Conservation (phyloP, 1,284 basidiomycete species). For the Ceratobasidium sp. region DNA sequence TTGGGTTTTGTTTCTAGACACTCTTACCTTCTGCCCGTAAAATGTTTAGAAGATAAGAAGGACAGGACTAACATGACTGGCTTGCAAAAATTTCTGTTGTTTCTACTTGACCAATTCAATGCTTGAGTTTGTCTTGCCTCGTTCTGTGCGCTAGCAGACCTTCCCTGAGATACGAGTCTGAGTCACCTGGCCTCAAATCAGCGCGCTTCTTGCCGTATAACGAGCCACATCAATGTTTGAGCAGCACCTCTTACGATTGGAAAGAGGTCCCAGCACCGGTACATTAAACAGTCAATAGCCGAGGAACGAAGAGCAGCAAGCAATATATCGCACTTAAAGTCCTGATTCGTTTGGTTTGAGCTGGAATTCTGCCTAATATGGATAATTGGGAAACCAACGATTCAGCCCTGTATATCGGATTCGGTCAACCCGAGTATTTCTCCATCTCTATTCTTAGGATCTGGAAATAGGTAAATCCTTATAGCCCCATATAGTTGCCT, state of each 20-base stretch:
- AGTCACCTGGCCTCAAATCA: neutral
- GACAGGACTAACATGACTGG: conserved; percentile 28
- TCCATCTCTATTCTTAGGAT: too few species aligned
- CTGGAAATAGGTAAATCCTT: too few species aligned
- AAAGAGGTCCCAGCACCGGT: conserved; percentile 1
- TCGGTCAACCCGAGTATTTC: too few species aligned
- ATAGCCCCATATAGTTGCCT: too few species aligned
- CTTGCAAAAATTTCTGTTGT: conserved; percentile 1
- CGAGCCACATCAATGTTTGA: conserved; percentile 10
- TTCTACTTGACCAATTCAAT: conserved; percentile 27
- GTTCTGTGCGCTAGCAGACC: neutral
- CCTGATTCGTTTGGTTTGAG: neutral
- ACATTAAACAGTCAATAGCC: neutral
- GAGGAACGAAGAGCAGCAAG: conserved; percentile 1
- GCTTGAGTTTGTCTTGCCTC: conserved; percentile 21
- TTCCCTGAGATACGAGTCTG: conserved; percentile 16
- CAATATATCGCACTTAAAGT: neutral
- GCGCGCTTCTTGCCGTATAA: conserved; percentile 5
- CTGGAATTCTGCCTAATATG: neutral
- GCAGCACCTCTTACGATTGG: conserved; percentile 9
- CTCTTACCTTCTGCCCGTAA: conserved; percentile 55
- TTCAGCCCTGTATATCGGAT: too few species aligned
- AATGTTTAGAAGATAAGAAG: neutral
- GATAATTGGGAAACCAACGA: too few species aligned
- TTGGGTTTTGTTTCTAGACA: conserved; percentile 40